These are phyloP conservation scores for Spirogloea muscicola DNA, from an alignment of 139 green algal species.

Conservation along the genomic window DNA sequence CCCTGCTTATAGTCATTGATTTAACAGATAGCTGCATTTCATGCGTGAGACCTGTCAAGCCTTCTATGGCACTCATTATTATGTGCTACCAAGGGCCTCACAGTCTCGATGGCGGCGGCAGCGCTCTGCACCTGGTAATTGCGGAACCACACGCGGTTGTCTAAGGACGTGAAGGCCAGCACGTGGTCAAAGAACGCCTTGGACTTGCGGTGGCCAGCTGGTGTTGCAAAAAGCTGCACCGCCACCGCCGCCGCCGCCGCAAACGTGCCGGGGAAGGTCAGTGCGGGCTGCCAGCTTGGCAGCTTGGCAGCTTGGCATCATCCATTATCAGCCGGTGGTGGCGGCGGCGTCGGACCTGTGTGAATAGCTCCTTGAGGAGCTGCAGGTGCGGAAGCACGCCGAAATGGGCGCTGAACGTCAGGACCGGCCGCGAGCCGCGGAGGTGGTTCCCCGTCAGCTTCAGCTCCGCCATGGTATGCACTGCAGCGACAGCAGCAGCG, in stretches of 20 bases:
- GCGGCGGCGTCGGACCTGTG: conserved; percentile 22
- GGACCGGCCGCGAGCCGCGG: conserved; percentile 77
- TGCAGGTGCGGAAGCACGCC: conserved; percentile 81
- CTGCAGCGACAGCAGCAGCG: conserved; percentile 48
- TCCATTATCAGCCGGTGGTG: too few species aligned
- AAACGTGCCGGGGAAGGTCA: too few species aligned
- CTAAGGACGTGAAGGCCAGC: conserved; percentile 76
- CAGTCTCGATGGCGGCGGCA: too few species aligned
- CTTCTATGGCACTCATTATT: too few species aligned
- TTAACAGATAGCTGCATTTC: too few species aligned
- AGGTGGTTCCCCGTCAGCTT: conserved; percentile 97
- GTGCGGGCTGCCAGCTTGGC: too few species aligned
- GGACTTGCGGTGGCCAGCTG: conserved; percentile 75
- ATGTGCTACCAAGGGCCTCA: too few species aligned
- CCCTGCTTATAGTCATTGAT: too few species aligned
- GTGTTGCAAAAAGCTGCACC: conserved; percentile 72
- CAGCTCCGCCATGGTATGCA: conserved; percentile 98
- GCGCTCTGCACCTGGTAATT: conserved; percentile 99
- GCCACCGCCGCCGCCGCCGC: too few species aligned
- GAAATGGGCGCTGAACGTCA: conserved; percentile 78
- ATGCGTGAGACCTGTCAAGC: too few species aligned
- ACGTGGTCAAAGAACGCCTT: conserved; percentile 99
- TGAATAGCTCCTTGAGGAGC: conserved; percentile 86
- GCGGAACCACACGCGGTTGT: conserved; percentile 89
- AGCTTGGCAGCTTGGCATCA: too few species aligned